phyloP scores from a whole-genome alignment of 1,284 basidiomycete genomes.

The Phenoliferia sp. region DNA sequence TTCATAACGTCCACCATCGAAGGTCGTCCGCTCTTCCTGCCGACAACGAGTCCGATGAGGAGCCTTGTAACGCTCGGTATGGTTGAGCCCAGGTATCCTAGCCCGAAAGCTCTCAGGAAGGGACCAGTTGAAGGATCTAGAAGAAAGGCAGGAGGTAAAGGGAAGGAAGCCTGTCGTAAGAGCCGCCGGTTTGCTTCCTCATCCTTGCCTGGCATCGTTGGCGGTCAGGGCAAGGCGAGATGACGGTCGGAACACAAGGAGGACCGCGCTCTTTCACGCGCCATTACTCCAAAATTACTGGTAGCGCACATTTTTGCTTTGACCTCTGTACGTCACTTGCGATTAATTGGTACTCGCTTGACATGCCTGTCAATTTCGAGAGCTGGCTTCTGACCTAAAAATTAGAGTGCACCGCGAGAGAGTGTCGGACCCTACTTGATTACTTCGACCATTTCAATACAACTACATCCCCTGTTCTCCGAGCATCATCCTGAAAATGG shows the following conservation, averaged over 20 bases:
- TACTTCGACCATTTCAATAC: conserved; percentile 60
- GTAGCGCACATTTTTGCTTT: too few species aligned
- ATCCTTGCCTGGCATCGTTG: not conserved
- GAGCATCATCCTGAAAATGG: conserved; percentile 70
- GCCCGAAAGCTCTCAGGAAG: conserved; percentile 25
- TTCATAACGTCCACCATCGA: not conserved
- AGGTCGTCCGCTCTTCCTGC: conserved; percentile 8
- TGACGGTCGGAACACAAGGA: too few species aligned
- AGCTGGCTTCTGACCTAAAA: too few species aligned
- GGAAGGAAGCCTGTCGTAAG: not conserved
- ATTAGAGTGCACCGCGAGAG: too few species aligned
- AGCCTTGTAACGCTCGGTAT: conserved; percentile 18
- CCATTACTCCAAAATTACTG: too few species aligned
- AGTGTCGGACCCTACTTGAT: too few species aligned
- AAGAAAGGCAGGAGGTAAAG: not conserved
- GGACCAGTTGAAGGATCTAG: conserved; percentile 26
- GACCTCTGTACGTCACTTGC: too few species aligned
- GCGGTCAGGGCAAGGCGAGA: too few species aligned
- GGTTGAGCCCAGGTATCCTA: conserved; percentile 21
- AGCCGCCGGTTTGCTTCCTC: not conserved
- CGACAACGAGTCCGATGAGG: conserved; percentile 10
- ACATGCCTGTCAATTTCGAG: too few species aligned
- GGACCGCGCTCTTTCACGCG: too few species aligned
- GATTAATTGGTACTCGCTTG: too few species aligned
- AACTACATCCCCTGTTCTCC: conserved; percentile 69